Percentiles rank a stretch among this genome's conserved stretches.
These are phyloP conservation scores for Aspergillus glaucus DNA, from an alignment of 2,329 filamentous ascomycete genomes.

Conservation along the genomic window DNA sequence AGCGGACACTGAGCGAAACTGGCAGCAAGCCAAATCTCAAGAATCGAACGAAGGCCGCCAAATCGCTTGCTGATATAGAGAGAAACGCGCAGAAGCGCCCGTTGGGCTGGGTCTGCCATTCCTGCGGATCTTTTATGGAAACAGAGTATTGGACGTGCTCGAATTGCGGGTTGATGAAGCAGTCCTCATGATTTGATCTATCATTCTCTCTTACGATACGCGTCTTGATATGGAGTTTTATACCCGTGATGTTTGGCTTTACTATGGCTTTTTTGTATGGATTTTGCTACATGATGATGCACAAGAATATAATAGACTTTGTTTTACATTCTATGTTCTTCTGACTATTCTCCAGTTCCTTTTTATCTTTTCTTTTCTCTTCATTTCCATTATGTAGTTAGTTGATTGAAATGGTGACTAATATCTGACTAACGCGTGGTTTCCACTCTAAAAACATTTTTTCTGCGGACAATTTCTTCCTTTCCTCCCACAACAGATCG, in stretches of 20 bases:
- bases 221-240: neutral
- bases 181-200: slow-evolving; percentile 33
- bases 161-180: slow-evolving; percentile 55
- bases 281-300: neutral
- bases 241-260: neutral
- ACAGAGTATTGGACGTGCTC: slow-evolving; percentile 60
- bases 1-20: slow-evolving; percentile 13
- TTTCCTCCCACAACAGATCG: neutral
- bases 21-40: slow-evolving; percentile 19
- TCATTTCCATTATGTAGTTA: no score
- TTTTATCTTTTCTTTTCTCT: no score
- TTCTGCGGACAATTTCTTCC: neutral
- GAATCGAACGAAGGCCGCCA: slow-evolving; percentile 27
- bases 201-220: no score
- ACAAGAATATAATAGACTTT: neutral
- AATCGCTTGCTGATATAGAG: slow-evolving; percentile 33
- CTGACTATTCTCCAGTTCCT: no score
- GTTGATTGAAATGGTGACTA: neutral
- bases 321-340: no score
- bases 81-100: slow-evolving; percentile 41
- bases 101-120: slow-evolving; percentile 54
- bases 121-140: slow-evolving; percentile 59
- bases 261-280: neutral
- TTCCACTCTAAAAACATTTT: neutral
- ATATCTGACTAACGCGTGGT: neutral